Evolutionary conservation across 352 stramenopile genomes (phyloP).

Genomic region (Globisporangium irregulare): DNA sequence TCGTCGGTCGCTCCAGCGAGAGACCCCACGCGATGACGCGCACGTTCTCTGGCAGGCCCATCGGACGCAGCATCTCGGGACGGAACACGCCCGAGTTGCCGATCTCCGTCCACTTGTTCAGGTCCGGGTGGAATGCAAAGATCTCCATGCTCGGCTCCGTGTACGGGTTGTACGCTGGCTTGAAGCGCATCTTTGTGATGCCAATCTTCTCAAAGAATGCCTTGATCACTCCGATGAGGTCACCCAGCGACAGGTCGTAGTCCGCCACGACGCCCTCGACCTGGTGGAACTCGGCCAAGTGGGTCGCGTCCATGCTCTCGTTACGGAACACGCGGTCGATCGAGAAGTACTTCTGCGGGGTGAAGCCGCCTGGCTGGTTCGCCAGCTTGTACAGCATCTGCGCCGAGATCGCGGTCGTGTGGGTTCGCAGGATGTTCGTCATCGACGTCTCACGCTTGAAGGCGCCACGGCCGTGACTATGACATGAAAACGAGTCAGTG

Average conservation of each 20-base stretch:
- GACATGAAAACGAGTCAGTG: background rate
- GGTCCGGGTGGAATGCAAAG: slow-evolving; percentile 99
- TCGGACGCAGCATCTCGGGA: slow-evolving; percentile 98
- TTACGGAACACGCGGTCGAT: slow-evolving; percentile 99
- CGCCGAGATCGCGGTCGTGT: slow-evolving; percentile 99
- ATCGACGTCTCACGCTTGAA: slow-evolving; percentile 96
- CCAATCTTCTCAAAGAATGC: slow-evolving; percentile 99
- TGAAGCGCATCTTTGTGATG: slow-evolving; percentile 99
- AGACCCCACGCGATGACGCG: slow-evolving; percentile 99
- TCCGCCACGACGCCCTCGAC: slow-evolving; percentile 98
- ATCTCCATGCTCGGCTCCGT: slow-evolving; percentile 99
- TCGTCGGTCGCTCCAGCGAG: slow-evolving; percentile 98
- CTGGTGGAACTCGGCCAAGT: slow-evolving; percentile 99
- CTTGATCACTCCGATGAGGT: slow-evolving; percentile 99
- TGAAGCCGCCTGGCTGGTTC: slow-evolving; percentile 95
- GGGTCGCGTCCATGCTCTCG: slow-evolving; percentile 99
- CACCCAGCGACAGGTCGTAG: slow-evolving; percentile 97
- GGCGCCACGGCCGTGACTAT: slow-evolving; percentile 72
- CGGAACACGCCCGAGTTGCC: slow-evolving; percentile 99
- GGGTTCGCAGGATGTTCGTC: slow-evolving; percentile 99
- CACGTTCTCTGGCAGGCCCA: slow-evolving; percentile 99
- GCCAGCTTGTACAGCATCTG: slow-evolving; percentile 99
- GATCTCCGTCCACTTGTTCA: slow-evolving; percentile 99
- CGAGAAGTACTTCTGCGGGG: slow-evolving; percentile 97
- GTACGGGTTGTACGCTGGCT: slow-evolving; percentile 99